Evolutionary conservation across 192 early-diverging fungal genomes (phyloP).

Genomic region (Mortierella hygrophila): DNA sequence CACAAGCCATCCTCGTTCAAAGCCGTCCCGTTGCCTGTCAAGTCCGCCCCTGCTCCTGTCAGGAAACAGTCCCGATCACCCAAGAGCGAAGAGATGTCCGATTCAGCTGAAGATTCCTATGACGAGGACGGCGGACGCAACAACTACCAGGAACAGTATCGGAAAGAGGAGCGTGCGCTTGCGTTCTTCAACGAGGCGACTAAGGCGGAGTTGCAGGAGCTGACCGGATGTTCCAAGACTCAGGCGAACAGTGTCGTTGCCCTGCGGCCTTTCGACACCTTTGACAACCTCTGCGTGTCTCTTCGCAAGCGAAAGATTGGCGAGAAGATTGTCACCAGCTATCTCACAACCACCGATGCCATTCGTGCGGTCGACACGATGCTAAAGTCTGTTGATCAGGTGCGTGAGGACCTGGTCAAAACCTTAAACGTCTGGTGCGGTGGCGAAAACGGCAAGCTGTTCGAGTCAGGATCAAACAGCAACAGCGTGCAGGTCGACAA

Average conservation of each 20-base stretch:
- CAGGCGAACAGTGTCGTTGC: constrained; percentile 67
- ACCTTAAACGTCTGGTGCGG: constrained; percentile 66
- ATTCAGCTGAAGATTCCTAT: constrained; percentile 20
- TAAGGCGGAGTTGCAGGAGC: constrained; percentile 26
- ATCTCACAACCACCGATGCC: constrained; percentile 68
- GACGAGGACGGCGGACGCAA: constrained; percentile 21
- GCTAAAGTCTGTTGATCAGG: constrained; percentile 69
- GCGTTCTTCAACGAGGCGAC: constrained; percentile 45
- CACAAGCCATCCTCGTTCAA: not conserved
- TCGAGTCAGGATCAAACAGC: constrained; percentile 26
- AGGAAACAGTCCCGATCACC: constrained; percentile 5
- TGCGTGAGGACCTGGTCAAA: constrained; percentile 62
- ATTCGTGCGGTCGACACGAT: constrained; percentile 74
- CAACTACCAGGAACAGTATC: constrained; percentile 15
- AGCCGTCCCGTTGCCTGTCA: not conserved
- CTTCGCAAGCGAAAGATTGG: constrained; percentile 68
- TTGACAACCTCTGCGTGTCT: constrained; percentile 62
- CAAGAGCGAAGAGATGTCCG: not conserved
- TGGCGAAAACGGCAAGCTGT: constrained; percentile 32
- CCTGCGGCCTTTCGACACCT: constrained; percentile 70
- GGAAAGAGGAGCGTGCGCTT: constrained; percentile 38
- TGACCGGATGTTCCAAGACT: constrained; percentile 40
- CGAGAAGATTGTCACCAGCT: constrained; percentile 63
- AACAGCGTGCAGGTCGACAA: constrained; percentile 17
- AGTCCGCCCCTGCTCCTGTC: not conserved